Evolutionary conservation across 2,329 filamentous ascomycete species (phyloP).

Genomic region (Colletotrichum sp.): DNA sequence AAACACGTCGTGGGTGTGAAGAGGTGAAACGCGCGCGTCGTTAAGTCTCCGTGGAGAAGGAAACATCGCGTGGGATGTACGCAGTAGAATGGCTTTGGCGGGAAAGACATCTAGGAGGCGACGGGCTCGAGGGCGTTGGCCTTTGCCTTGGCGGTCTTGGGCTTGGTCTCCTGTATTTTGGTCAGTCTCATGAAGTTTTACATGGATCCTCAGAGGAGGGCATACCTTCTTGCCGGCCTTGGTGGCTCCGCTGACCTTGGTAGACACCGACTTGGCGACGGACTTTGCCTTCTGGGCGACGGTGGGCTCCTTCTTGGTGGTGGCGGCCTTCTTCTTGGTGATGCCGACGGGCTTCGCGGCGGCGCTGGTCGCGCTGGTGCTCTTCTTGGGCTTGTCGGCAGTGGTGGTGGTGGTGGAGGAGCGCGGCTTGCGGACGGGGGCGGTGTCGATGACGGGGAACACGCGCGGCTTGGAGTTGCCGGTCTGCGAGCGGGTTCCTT

Average conservation of each 20-base stretch:
- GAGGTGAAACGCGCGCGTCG: not conserved
- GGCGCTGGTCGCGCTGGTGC: constrained; percentile 3
- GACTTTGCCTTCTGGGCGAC: constrained; percentile 20
- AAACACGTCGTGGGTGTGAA: not conserved
- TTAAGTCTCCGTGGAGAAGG: not conserved
- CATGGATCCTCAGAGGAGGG: too few relatives aligned
- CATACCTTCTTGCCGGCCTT: constrained; percentile 20
- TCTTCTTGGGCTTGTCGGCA: constrained; percentile 11
- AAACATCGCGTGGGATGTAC: not conserved
- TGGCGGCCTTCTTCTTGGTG: constrained; percentile 21
- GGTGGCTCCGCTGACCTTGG: constrained; percentile 4
- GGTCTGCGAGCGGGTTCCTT: constrained; percentile 57
- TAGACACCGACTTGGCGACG: constrained; percentile 15
- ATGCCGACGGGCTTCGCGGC: constrained; percentile 19
- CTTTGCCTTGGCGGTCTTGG: constrained; percentile 16
- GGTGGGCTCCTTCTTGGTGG: constrained; percentile 19
- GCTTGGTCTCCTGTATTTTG: constrained; percentile 12
- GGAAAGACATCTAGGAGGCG: not conserved
- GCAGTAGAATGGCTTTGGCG: not conserved
- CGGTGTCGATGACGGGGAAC: constrained; percentile 53
- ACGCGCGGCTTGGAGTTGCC: constrained; percentile 59
- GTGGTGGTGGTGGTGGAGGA: constrained; percentile 1
- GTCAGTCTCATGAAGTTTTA: too few relatives aligned
- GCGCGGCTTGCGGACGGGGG: constrained; percentile 48
- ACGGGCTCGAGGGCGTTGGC: not conserved